Percentiles rank a stretch among this genome's conserved stretches.
Conservation (phyloP, 2,329 filamentous ascomycete genomes). For the Albophoma yamanashiensis region DNA sequence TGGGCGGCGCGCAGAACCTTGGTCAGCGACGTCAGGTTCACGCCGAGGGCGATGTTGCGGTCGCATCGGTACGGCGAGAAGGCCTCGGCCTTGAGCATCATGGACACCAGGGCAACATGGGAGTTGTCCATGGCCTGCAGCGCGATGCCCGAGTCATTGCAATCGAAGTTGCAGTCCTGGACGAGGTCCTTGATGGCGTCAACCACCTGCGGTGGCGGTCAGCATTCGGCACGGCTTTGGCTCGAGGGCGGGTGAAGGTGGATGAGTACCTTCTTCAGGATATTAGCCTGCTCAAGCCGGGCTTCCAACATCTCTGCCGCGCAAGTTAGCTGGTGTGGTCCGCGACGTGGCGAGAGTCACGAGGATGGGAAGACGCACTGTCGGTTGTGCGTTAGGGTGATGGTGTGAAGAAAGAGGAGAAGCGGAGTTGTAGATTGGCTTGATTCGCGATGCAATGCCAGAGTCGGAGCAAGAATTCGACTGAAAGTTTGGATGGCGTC, state of each 20-base stretch:
- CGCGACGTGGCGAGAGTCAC: background rate
- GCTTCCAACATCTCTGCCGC: conserved; percentile 77
- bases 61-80: conserved; percentile 97
- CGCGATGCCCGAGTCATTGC: conserved; percentile 97
- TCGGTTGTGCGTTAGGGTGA: background rate
- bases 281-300: conserved; percentile 84
- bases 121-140: conserved; percentile 99
- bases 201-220: conserved; percentile 55
- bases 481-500: background rate
- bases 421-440: background rate
- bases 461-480: background rate
- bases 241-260: background rate
- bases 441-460: background rate
- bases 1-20: conserved; percentile 94
- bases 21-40: conserved; percentile 92
- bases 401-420: background rate
- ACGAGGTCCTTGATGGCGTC: conserved; percentile 99
- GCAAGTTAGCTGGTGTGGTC: background rate
- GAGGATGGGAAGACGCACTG: background rate
- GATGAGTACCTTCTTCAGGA: conserved; percentile 77
- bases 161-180: conserved; percentile 99
- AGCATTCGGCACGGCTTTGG: background rate
- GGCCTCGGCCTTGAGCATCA: conserved; percentile 93
- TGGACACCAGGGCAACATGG: conserved; percentile 95
- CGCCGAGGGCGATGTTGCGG: conserved; percentile 94